A percentile compares a stretch with the other conserved stretches of the same genome.
phyloP scores from a whole-genome alignment of 495 filamentous ascomycete species.

The Bacidia rubella region DNA sequence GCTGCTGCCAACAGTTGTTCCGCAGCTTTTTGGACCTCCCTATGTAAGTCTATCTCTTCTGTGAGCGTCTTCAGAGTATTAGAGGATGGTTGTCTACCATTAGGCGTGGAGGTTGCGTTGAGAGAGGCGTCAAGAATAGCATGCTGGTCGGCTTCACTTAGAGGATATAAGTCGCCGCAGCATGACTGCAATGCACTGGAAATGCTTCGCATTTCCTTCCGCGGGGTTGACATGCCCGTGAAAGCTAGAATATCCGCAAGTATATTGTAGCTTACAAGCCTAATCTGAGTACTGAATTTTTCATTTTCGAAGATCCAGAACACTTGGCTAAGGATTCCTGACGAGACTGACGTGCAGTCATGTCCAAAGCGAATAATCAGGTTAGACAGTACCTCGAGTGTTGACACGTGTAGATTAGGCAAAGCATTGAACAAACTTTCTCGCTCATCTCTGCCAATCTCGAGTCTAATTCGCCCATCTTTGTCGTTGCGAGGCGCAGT shows the following conservation, averaged over 20 bases:
- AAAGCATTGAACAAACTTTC: slow-evolving; percentile 58
- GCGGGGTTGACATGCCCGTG: not conserved
- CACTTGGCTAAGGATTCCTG: slow-evolving; percentile 51
- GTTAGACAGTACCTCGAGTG: slow-evolving; percentile 41
- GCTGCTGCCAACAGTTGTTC: slow-evolving; percentile 45
- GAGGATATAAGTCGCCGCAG: not conserved
- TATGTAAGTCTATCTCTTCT: slow-evolving; percentile 9
- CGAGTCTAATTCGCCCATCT: slow-evolving; percentile 41
- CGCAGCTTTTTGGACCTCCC: slow-evolving; percentile 34
- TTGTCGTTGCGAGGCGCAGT: slow-evolving; percentile 34
- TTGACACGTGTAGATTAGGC: slow-evolving; percentile 58
- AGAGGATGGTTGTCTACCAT: too few relatives aligned
- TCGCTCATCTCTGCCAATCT: slow-evolving; percentile 63
- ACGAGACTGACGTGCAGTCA: slow-evolving; percentile 38
- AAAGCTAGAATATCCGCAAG: slow-evolving; percentile 41
- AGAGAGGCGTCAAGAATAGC: too few relatives aligned
- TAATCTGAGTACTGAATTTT: slow-evolving; percentile 40
- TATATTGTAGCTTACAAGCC: slow-evolving; percentile 45
- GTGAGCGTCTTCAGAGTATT: too few relatives aligned
- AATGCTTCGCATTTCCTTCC: not conserved
- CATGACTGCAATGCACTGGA: not conserved
- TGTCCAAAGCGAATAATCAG: slow-evolving; percentile 41
- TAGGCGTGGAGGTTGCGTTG: too few relatives aligned
- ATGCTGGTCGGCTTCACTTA: too few relatives aligned
- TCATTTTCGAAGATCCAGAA: slow-evolving; percentile 55